These are phyloP conservation scores for Vicia villosa DNA, from an alignment of 306 rosid genomes.

Conservation along the genomic window DNA sequence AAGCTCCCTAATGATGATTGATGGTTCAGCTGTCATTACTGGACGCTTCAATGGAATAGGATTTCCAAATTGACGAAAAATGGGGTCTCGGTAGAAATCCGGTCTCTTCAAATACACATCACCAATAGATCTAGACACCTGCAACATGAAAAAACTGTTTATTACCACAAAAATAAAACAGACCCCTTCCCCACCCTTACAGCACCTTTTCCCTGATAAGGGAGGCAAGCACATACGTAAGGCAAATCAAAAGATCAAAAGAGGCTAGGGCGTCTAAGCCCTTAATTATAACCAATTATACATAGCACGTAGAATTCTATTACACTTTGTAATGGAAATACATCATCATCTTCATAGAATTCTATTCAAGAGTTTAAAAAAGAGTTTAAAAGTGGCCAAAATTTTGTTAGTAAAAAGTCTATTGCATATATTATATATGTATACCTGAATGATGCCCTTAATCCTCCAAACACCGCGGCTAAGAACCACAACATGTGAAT, in stretches of 20 bases:
- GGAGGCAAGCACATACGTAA: conserved; percentile 1
- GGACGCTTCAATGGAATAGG: conserved; percentile 81
- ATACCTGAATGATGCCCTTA: conserved; percentile 98
- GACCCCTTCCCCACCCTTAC: not conserved
- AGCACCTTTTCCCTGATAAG: not conserved
- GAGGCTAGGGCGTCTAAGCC: not conserved
- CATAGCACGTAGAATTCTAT: not conserved
- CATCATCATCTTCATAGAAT: not conserved
- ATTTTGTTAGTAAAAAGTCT: not conserved
- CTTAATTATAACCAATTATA: not conserved
- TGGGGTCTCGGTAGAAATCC: conserved; percentile 71
- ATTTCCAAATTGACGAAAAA: conserved; percentile 67
- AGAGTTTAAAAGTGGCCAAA: conserved; percentile 2
- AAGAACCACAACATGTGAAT: conserved; percentile 72
- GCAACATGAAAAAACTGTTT: conserved; percentile 26
- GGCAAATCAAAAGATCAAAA: not conserved
- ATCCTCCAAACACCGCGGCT: conserved; percentile 93
- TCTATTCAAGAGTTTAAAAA: too few species aligned
- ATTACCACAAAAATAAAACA: not conserved
- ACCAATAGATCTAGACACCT: conserved; percentile 97
- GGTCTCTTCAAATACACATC: conserved; percentile 91
- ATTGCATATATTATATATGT: not conserved
- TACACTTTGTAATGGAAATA: conserved; percentile 2
- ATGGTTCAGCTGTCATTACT: conserved; percentile 94
- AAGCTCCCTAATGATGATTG: conserved; percentile 66